Evolutionary conservation across 2,329 filamentous ascomycete species (phyloP).

Genomic region (Scorias spongiosa): DNA sequence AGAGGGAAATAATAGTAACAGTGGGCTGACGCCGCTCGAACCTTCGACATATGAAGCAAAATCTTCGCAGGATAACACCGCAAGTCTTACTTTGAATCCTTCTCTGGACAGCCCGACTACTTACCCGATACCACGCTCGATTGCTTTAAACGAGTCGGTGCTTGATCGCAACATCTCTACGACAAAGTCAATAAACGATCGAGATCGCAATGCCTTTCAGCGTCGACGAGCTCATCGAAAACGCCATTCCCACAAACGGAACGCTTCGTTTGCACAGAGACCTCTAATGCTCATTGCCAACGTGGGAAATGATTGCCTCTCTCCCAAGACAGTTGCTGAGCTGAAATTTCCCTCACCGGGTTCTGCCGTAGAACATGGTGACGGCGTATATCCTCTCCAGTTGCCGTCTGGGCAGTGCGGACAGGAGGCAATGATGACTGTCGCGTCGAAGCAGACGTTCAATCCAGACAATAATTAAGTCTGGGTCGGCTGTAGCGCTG

Average conservation of each 20-base stretch:
- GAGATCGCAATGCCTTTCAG: too few species aligned
- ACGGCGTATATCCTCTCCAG: conserved; percentile 29
- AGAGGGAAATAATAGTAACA: conserved; percentile 5
- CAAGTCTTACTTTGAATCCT: too few species aligned
- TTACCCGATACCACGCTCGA: neutral
- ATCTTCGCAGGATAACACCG: too few species aligned
- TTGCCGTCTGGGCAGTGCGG: conserved; percentile 11
- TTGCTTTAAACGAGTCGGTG: neutral
- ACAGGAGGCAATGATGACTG: too few species aligned
- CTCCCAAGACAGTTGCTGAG: conserved; percentile 23
- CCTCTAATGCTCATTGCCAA: conserved; percentile 28
- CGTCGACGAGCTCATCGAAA: too few species aligned
- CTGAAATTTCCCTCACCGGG: conserved; percentile 29
- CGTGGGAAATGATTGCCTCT: conserved; percentile 25
- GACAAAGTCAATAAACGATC: too few species aligned
- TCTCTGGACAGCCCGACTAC: neutral
- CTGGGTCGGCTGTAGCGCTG: too few species aligned
- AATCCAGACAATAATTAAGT: too few species aligned
- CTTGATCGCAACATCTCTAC: neutral
- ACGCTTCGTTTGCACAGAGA: conserved; percentile 22
- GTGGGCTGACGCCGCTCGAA: conserved; percentile 14
- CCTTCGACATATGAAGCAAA: too few species aligned
- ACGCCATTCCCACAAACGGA: too few species aligned
- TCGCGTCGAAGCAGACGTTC: too few species aligned
- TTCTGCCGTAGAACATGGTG: conserved; percentile 27